These are phyloP conservation scores for Cylindrodendrum hubeiense DNA, from an alignment of 2,329 filamentous ascomycete genomes.

Conservation along the genomic window DNA sequence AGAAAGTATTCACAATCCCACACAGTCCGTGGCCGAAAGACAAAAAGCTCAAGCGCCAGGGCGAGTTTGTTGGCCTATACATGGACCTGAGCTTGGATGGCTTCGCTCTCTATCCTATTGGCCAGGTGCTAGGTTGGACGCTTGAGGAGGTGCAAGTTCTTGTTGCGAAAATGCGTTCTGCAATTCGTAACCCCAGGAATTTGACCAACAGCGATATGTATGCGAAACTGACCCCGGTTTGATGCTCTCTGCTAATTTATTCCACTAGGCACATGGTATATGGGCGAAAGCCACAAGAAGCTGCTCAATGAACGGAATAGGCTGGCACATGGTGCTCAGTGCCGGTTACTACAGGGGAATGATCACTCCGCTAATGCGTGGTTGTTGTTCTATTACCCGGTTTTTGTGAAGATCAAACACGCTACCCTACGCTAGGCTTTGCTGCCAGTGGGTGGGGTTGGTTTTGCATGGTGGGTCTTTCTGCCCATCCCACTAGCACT, in stretches of 20 bases:
- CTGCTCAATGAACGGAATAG: no score
- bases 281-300: neutral
- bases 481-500: no score
- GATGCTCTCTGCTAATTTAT: neutral
- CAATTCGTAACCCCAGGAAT: conserved; percentile 10
- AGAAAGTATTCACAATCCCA: conserved; percentile 20
- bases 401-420: no score
- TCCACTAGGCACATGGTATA: conserved; percentile 1
- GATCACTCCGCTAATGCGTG: no score
- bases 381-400: no score
- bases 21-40: conserved; percentile 31
- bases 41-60: conserved; percentile 22
- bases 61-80: conserved; percentile 27
- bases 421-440: no score
- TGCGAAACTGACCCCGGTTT: neutral
- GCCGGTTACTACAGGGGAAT: no score
- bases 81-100: conserved; percentile 27
- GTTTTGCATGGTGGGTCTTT: no score
- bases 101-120: conserved; percentile 19
- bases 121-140: conserved; percentile 21
- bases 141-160: conserved; percentile 16
- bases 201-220: conserved; percentile 11
- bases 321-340: no score
- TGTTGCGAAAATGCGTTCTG: conserved; percentile 22
- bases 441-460: no score